phyloP scores from a whole-genome alignment of 2,329 filamentous ascomycete genomes.

The Seiridium cupressi region DNA sequence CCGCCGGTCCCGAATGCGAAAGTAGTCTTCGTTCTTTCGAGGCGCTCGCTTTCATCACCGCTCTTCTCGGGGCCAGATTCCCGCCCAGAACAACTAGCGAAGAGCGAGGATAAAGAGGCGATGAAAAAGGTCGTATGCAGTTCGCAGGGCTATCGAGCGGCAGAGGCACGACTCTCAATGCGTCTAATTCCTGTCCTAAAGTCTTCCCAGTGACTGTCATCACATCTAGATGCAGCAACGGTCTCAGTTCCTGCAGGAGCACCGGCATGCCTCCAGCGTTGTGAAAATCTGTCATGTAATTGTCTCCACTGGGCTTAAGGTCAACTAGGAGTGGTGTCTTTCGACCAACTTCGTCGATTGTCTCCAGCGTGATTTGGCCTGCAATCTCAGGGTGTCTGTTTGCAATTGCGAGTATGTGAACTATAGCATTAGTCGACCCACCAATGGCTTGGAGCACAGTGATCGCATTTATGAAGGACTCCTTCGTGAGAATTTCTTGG shows the following conservation, averaged over 20 bases:
- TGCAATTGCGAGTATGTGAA: conserved; percentile 84
- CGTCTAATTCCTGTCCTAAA: conserved; percentile 73
- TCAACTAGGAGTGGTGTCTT: conserved; percentile 80
- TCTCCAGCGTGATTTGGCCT: conserved; percentile 65
- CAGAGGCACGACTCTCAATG: conserved; percentile 58
- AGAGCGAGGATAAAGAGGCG: conserved; percentile 69
- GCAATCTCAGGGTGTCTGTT: conserved; percentile 68
- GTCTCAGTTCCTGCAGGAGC: conserved; percentile 74
- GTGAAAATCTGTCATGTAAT: conserved; percentile 89
- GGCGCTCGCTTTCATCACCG: conserved; percentile 88
- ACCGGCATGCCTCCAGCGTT: conserved; percentile 83
- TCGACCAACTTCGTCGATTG: conserved; percentile 75
- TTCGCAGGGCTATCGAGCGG: conserved; percentile 27
- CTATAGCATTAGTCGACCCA: conserved; percentile 80
- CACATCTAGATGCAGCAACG: conserved; percentile 73
- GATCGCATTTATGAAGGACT: conserved; percentile 80
- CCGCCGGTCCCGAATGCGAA: conserved; percentile 42
- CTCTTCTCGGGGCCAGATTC: conserved; percentile 79
- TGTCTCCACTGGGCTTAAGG: conserved; percentile 83
- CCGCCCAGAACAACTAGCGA: conserved; percentile 80
- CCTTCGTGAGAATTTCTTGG: conserved; percentile 67
- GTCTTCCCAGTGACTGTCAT: conserved; percentile 84
- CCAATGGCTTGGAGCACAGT: conserved; percentile 84
- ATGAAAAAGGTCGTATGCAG: conserved; percentile 64
- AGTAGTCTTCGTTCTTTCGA: conserved; percentile 66